Evolutionary conservation across 2,329 filamentous ascomycete species (phyloP).

Genomic region (Monosporascus sp.): DNA sequence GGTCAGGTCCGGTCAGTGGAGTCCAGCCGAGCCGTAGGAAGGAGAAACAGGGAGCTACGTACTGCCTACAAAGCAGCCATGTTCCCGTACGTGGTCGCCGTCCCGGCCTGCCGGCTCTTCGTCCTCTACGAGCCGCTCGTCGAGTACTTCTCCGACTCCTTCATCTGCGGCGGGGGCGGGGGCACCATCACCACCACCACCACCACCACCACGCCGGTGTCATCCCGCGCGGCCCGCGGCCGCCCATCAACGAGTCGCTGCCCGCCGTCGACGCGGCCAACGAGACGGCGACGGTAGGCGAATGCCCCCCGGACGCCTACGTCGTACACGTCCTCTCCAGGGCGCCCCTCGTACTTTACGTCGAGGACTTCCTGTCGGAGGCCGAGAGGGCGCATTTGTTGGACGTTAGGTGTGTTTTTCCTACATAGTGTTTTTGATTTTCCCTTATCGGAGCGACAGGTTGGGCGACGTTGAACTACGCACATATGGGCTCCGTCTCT

Average conservation of each 20-base stretch:
- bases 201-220: too few relatives aligned
- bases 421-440: too few relatives aligned
- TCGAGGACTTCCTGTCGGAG: slow-evolving; percentile 43
- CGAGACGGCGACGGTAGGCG: slow-evolving; percentile 20
- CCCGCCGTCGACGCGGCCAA: slow-evolving; percentile 40
- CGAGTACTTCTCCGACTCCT: slow-evolving; percentile 26
- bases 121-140: slow-evolving; percentile 37
- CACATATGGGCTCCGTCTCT: background rate
- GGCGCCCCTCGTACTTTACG: slow-evolving; percentile 47
- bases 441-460: too few relatives aligned
- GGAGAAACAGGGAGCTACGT: background rate
- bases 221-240: slow-evolving; percentile 34
- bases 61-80: slow-evolving; percentile 21
- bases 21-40: too few relatives aligned
- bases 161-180: background rate
- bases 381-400: slow-evolving; percentile 42
- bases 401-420: slow-evolving; percentile 40
- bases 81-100: slow-evolving; percentile 39
- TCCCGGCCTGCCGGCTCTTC: slow-evolving; percentile 37
- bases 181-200: background rate
- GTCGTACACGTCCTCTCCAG: slow-evolving; percentile 41
- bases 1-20: too few relatives aligned
- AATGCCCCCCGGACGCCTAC: slow-evolving; percentile 37
- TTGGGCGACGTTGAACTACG: too few relatives aligned
- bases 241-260: slow-evolving; percentile 44